Conservation (phyloP, 2,329 filamentous ascomycete species). For the Blumeriella jaapii region DNA sequence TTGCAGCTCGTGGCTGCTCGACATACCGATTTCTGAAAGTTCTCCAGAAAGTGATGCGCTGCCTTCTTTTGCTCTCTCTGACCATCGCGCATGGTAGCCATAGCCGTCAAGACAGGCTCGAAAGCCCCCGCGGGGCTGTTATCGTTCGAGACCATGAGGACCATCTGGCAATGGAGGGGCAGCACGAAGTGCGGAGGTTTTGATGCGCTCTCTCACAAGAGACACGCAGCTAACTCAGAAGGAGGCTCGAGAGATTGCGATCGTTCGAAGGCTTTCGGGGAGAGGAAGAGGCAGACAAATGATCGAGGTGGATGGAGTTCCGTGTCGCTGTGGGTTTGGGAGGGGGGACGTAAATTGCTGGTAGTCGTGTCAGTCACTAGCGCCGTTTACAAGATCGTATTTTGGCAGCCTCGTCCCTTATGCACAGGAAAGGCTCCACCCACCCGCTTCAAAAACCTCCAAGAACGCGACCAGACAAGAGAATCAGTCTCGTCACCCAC, state of each 20-base stretch:
- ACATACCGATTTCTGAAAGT: conserved; percentile 95
- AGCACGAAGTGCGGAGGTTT: conserved; percentile 9
- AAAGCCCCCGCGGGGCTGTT: conserved; percentile 59
- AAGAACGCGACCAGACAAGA: conserved; percentile 1
- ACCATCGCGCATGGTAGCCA: conserved; percentile 83
- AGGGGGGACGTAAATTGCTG: background rate
- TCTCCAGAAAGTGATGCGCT: conserved; percentile 82
- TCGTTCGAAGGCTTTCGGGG: no score
- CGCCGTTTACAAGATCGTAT: conserved; percentile 3
- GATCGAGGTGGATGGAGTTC: no score
- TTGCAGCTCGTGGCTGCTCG: conserved; percentile 5
- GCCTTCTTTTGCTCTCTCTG: conserved; percentile 76
- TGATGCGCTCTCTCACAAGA: conserved; percentile 5
- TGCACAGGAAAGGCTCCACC: conserved; percentile 1
- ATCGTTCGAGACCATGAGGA: conserved; percentile 36
- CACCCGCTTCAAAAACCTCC: background rate
- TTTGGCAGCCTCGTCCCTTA: conserved; percentile 4
- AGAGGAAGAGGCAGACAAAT: no score
- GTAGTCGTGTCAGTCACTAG: conserved; percentile 5
- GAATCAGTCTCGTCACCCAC: no score
- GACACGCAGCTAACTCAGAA: conserved; percentile 11
- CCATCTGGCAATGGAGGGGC: conserved; percentile 25
- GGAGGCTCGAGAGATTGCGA: no score
- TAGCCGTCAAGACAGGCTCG: conserved; percentile 74
- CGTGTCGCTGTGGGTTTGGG: conserved; percentile 1